Evolutionary conservation across 2,329 filamentous ascomycete genomes (phyloP).

Genomic region (Alternaria ethzedia): DNA sequence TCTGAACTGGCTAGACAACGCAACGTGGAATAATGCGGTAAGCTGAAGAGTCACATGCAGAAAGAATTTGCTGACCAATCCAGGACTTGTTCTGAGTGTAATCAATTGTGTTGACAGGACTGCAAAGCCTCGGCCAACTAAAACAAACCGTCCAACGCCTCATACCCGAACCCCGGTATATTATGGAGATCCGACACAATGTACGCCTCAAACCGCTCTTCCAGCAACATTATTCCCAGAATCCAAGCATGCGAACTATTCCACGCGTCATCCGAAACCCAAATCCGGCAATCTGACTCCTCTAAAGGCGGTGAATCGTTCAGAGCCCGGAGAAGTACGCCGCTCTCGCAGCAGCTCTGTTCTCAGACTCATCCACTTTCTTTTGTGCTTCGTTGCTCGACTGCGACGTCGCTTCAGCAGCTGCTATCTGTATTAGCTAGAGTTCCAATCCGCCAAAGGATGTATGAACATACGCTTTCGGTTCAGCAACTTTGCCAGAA

Average conservation of each 20-base stretch:
- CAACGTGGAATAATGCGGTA: slow-evolving; percentile 45
- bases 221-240: neutral
- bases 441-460: neutral
- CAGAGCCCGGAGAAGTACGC: slow-evolving; percentile 12
- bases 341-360: slow-evolving; percentile 15
- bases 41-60: neutral
- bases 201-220: neutral
- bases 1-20: slow-evolving; percentile 46
- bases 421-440: neutral
- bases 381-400: slow-evolving; percentile 1
- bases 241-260: neutral
- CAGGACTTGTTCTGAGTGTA: slow-evolving; percentile 21
- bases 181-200: neutral
- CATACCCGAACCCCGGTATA: neutral
- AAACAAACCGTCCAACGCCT: neutral
- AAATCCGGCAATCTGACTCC: neutral
- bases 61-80: neutral
- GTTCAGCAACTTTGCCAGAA: slow-evolving; percentile 17
- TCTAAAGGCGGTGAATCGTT: neutral
- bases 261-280: neutral
- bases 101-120: neutral
- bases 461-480: slow-evolving; percentile 13
- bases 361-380: slow-evolving; percentile 5
- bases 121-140: neutral
- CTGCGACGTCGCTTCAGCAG: neutral